A percentile compares a stretch with the other conserved stretches of the same genome.
These are phyloP conservation scores for Auriscalpium vulgare DNA, from an alignment of 768 basidiomycete species.

Conservation along the genomic window DNA sequence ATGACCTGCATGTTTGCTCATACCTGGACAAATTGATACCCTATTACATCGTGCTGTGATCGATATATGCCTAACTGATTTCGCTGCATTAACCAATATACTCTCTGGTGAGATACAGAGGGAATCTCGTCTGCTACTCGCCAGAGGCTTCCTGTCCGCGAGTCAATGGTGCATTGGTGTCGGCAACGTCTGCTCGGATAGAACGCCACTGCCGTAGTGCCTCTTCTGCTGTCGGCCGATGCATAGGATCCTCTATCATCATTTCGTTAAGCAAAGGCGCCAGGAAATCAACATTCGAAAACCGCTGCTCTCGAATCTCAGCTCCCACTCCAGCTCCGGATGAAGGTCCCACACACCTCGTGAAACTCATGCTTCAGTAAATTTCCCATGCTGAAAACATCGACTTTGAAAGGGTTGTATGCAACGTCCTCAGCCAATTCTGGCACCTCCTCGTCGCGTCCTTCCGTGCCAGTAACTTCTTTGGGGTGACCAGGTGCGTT, in stretches of 20 bases:
- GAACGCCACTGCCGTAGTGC: background rate
- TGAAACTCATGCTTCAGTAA: background rate
- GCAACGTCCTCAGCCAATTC: conserved; percentile 4
- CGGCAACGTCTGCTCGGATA: background rate
- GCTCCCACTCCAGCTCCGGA: background rate
- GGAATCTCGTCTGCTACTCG: too few species aligned
- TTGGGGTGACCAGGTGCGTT: background rate
- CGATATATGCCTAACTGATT: too few species aligned
- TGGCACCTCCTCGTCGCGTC: conserved; percentile 10
- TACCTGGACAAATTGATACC: too few species aligned
- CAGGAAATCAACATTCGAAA: background rate
- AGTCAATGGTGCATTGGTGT: too few species aligned
- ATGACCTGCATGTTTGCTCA: too few species aligned
- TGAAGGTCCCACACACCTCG: background rate
- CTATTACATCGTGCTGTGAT: too few species aligned
- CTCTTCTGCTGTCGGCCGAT: background rate
- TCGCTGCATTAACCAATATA: too few species aligned
- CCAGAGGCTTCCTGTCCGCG: too few species aligned
- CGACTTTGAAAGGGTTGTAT: conserved; percentile 16
- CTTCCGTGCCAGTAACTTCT: background rate
- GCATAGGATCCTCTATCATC: too few species aligned
- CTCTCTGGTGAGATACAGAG: too few species aligned
- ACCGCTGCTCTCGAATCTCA: background rate
- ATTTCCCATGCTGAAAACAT: conserved; percentile 11
- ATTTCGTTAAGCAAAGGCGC: background rate